phyloP scores from a whole-genome alignment of 2,329 filamentous ascomycete genomes.

The Trichoderma afroharzianum region DNA sequence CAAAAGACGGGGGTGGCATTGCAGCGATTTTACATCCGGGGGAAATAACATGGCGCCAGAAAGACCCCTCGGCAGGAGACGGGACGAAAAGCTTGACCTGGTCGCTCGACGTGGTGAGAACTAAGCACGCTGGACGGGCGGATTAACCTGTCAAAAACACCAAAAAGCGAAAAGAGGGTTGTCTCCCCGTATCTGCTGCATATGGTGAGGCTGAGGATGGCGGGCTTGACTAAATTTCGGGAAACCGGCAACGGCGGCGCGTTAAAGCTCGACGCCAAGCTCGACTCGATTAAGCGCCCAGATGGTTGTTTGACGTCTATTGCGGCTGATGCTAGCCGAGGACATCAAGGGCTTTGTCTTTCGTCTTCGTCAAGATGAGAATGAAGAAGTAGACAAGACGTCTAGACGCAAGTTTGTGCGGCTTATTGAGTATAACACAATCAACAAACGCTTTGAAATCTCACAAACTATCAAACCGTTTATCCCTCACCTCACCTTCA shows the following conservation, averaged over 20 bases:
- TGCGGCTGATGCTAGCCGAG: neutral
- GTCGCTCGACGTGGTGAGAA: neutral
- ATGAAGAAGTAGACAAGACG: neutral
- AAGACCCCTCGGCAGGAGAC: neutral
- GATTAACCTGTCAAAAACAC: neutral
- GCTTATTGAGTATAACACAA: neutral
- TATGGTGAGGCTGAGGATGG: neutral
- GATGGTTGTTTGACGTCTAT: neutral
- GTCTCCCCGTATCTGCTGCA: neutral
- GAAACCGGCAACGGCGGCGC: constrained; percentile 6
- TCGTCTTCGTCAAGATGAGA: neutral
- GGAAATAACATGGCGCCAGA: neutral
- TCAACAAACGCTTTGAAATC: neutral
- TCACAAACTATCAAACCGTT: neutral
- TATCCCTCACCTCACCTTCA: neutral
- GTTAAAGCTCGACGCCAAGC: neutral
- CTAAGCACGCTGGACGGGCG: neutral
- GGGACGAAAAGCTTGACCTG: neutral
- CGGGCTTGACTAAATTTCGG: neutral
- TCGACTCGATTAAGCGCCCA: neutral
- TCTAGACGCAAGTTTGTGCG: neutral
- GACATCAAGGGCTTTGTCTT: neutral
- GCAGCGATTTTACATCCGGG: neutral
- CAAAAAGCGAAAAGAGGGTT: neutral
- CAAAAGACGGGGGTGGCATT: neutral